A percentile compares a stretch with the other conserved stretches of the same genome.
Conservation (phyloP, 148 eudicot genomes). For the Silene conica region DNA sequence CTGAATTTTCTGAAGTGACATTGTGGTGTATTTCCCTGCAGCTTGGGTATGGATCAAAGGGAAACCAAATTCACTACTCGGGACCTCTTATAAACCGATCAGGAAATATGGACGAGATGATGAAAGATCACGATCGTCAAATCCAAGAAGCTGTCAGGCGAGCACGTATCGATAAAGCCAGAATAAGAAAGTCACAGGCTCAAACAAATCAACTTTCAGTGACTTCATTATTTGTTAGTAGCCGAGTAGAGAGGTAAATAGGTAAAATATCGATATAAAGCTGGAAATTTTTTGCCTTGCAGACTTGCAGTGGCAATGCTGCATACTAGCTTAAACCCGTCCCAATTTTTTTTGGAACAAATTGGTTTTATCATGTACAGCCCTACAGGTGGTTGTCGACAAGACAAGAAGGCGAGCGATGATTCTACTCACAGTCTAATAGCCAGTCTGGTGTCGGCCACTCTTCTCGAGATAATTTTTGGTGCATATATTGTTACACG, state of each 20-base stretch:
- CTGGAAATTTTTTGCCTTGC: slow-evolving; percentile 9
- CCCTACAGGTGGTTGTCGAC: slow-evolving; percentile 18
- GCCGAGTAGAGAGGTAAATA: slow-evolving; percentile 42
- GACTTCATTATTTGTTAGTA: slow-evolving; percentile 46
- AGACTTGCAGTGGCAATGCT: not conserved
- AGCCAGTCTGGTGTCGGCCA: not conserved
- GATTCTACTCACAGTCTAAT: not conserved
- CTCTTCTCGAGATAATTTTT: not conserved
- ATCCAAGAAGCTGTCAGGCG: slow-evolving; percentile 88
- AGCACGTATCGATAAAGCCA: slow-evolving; percentile 71
- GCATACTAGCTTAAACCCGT: slow-evolving; percentile 15
- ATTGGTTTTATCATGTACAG: slow-evolving; percentile 17
- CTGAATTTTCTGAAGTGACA: not conserved
- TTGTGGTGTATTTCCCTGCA: slow-evolving; percentile 24
- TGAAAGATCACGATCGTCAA: slow-evolving; percentile 89
- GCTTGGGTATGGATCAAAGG: slow-evolving; percentile 83
- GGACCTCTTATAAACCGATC: slow-evolving; percentile 86
- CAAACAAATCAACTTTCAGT: slow-evolving; percentile 43
- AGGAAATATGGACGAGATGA: slow-evolving; percentile 77
- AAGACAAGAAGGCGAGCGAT: not conserved
- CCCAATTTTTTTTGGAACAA: slow-evolving; percentile 9
- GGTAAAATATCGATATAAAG: slow-evolving; percentile 20
- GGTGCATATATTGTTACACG: not conserved
- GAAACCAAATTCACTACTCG: slow-evolving; percentile 87
- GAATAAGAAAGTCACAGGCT: slow-evolving; percentile 48